Conservation (phyloP, 345 rosid genomes). For the Crucihimalaya himalaica region DNA sequence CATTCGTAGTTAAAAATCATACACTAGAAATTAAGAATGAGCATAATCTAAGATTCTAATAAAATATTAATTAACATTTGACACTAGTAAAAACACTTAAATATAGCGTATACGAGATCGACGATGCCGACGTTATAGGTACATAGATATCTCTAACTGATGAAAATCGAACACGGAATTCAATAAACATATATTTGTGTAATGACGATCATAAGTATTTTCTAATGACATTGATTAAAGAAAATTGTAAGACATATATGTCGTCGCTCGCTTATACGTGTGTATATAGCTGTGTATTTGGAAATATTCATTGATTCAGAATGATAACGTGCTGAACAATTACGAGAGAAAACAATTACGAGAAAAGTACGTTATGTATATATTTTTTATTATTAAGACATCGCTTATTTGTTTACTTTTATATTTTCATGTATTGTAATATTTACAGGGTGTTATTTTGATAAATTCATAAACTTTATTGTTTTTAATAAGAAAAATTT, state of each 20-base stretch:
- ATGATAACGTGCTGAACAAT: too few species aligned
- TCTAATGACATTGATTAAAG: background rate
- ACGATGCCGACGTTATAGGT: background rate
- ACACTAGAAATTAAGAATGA: background rate
- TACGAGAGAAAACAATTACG: too few species aligned
- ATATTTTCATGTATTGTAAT: background rate
- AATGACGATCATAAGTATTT: constrained; percentile 3
- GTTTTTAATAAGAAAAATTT: background rate
- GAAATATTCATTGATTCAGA: background rate
- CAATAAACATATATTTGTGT: background rate
- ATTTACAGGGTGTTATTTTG: background rate
- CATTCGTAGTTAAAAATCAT: background rate
- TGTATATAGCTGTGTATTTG: background rate
- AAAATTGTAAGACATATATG: background rate
- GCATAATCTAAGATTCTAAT: background rate
- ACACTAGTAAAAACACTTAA: background rate
- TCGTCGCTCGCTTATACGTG: background rate
- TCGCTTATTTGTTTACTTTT: constrained; percentile 1
- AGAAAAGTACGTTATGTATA: too few species aligned
- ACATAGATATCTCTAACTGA: background rate
- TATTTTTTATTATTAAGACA: constrained; percentile 1
- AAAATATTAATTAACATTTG: background rate
- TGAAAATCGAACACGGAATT: background rate
- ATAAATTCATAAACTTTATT: background rate
- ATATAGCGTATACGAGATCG: background rate